A percentile compares a stretch with the other conserved stretches of the same genome.
Evolutionary conservation across 2,329 filamentous ascomycete species (phyloP).

Genomic region (Aspergillus pseudonomiae): DNA sequence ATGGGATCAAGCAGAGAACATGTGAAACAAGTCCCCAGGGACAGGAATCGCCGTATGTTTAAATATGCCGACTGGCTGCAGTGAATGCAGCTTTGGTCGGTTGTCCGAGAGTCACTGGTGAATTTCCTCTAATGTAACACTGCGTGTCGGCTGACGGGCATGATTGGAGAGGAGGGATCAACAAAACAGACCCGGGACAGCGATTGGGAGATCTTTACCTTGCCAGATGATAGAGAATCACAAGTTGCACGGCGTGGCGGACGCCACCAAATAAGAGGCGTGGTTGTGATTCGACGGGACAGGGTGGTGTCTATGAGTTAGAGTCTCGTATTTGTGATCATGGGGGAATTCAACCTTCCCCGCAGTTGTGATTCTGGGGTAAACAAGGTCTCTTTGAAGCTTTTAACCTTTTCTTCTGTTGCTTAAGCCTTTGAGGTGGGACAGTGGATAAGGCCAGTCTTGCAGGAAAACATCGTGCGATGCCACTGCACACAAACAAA

Average conservation of each 20-base stretch:
- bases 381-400: neutral
- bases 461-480: neutral
- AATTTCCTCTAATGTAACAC: neutral
- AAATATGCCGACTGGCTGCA: neutral
- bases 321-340: constrained; percentile 2
- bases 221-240: neutral
- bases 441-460: neutral
- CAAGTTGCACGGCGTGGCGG: neutral
- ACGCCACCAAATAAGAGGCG: neutral
- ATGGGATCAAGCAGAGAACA: neutral
- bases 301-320: neutral
- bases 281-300: neutral
- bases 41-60: neutral
- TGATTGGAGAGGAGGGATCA: neutral
- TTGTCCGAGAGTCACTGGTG: neutral
- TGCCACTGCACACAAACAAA: neutral
- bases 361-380: constrained; percentile 1
- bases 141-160: constrained; percentile 1
- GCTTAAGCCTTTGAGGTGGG: neutral
- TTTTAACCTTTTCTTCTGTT: neutral
- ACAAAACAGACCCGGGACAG: neutral
- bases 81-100: neutral
- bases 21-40: neutral
- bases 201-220: neutral
- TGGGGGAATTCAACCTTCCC: neutral